These are phyloP conservation scores for Phycomyces nitens DNA, from an alignment of 192 early-diverging fungal genomes.

Conservation along the genomic window DNA sequence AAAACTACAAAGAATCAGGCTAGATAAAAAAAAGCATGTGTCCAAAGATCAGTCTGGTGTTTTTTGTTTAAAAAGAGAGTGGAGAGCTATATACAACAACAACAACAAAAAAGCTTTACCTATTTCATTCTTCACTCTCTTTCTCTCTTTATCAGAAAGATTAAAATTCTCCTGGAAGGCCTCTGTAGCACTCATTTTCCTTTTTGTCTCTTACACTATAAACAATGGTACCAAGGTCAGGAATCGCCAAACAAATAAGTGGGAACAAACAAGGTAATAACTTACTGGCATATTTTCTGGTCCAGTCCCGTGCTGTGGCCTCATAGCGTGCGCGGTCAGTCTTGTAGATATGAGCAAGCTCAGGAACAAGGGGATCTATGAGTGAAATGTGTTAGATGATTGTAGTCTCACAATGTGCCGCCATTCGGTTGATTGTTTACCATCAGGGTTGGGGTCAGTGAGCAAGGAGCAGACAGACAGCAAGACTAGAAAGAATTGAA, in stretches of 20 bases:
- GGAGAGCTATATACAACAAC: too few relatives aligned
- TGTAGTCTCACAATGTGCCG: not conserved
- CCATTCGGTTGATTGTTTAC: constrained; percentile 1
- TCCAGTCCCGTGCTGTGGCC: constrained; percentile 90
- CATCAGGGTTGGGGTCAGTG: constrained; percentile 95
- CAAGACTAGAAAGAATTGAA: constrained; percentile 56
- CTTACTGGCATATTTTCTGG: constrained; percentile 78
- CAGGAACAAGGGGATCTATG: constrained; percentile 93
- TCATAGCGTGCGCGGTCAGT: constrained; percentile 88
- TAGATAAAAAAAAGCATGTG: too few relatives aligned
- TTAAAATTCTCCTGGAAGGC: too few relatives aligned
- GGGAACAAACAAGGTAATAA: not conserved
- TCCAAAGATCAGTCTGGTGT: too few relatives aligned
- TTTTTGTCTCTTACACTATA: not conserved
- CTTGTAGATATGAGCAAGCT: constrained; percentile 98
- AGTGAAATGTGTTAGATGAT: not conserved
- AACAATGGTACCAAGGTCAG: not conserved
- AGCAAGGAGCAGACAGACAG: constrained; percentile 98
- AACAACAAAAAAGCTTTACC: too few relatives aligned
- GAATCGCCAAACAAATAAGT: not conserved
- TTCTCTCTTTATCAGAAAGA: not conserved
- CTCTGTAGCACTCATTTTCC: too few relatives aligned
- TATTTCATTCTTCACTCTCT: not conserved
- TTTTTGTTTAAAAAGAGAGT: too few relatives aligned
- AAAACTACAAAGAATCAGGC: too few relatives aligned